Evolutionary conservation across 768 basidiomycete species (phyloP), one percentile per base, ranked within the genome.

Genomic region (Boletus speciosus): DNA sequence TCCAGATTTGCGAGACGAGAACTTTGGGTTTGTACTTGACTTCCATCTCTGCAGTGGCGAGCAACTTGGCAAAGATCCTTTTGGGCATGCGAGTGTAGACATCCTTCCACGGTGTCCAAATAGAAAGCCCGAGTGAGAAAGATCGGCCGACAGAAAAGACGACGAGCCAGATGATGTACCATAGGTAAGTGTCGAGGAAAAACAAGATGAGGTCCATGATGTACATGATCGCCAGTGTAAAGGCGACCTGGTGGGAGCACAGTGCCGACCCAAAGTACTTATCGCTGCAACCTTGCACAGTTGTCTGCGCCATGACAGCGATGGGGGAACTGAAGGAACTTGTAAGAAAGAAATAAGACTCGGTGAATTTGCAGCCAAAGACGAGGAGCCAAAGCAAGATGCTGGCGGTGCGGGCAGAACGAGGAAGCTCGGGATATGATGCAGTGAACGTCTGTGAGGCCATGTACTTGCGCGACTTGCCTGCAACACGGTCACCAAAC

Each of bases 1-100:
- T 99, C 97, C 97, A 99, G 31, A 99, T 88, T 74, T 99, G 97
- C 19, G 95, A 98, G 38, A 99, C 97, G 31, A 99, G 82, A 51
- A 99, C 93, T 80, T 99, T 99, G 54, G 97, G 97, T 74, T 98
- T 98, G 78, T 98, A 99, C 73, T 98, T 98, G 72, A 97, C 85
- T 69, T 99, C 97, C 97, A 98, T 98, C 66, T 98, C 96, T 2
- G 81, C 84, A 0, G 96, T 98, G 19, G 97, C 93, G 51, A 99
- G 76, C 31, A 99, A 73, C 76, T 99, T 99, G 60, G 96, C 94
- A 70, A 97, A 99, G 57, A 99, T 98, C 42, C 97, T 82, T 79
- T 98, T 99, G 8, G 97, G 97, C 65, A 99, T 77, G 49, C 97
- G 81, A 15, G 93, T 93, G 70, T 86, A 99, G 53, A 98, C 93